Evolutionary conservation across 2,329 filamentous ascomycete genomes (phyloP).

Genomic region (Penicillium freii): DNA sequence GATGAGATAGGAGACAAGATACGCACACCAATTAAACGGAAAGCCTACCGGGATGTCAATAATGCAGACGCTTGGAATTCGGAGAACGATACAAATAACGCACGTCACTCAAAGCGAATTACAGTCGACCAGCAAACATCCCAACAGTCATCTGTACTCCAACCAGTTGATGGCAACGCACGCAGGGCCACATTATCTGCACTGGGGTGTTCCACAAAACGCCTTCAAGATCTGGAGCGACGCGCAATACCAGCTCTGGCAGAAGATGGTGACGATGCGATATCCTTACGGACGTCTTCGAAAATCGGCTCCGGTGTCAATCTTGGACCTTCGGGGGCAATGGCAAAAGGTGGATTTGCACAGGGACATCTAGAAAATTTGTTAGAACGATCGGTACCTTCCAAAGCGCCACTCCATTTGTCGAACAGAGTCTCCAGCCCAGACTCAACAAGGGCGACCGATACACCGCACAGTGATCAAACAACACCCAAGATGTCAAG

Average conservation of each 20-base stretch:
- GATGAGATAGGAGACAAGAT: slow-evolving; percentile 48
- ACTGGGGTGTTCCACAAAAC: slow-evolving; percentile 34
- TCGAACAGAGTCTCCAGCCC: background rate
- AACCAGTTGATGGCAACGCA: slow-evolving; percentile 32
- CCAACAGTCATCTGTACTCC: slow-evolving; percentile 21
- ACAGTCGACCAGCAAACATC: background rate
- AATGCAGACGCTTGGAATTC: background rate
- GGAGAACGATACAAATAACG: background rate
- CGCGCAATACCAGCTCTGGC: slow-evolving; percentile 47
- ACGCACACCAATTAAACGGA: slow-evolving; percentile 43
- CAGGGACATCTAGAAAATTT: slow-evolving; percentile 34
- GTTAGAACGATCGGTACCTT: slow-evolving; percentile 30
- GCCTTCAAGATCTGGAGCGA: slow-evolving; percentile 22
- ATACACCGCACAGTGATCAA: background rate
- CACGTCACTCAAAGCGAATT: background rate
- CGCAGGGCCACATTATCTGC: slow-evolving; percentile 2
- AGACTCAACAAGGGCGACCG: background rate
- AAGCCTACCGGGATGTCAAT: slow-evolving; percentile 8
- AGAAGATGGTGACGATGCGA: slow-evolving; percentile 49
- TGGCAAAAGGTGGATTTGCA: slow-evolving; percentile 3
- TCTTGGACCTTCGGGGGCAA: background rate
- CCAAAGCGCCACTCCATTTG: slow-evolving; percentile 20
- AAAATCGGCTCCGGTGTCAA: background rate
- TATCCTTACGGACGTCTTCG: background rate
- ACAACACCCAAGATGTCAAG: background rate